Evolutionary conservation across 768 basidiomycete species (phyloP).

Genomic region (Rhizopogon roseolus): DNA sequence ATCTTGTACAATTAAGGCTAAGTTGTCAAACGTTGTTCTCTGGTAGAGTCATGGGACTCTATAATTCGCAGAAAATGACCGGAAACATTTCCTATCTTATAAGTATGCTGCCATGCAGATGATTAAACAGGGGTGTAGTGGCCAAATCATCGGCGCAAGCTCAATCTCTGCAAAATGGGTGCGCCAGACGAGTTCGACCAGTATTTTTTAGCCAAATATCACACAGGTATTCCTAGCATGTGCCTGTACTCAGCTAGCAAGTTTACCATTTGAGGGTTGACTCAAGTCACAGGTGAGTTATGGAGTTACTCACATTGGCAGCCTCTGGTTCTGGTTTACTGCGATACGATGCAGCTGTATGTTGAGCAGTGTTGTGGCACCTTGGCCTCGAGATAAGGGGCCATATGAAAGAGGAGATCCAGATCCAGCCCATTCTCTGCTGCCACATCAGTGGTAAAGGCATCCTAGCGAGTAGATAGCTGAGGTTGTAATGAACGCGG

Average conservation of each 20-base stretch:
- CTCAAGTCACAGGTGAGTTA: conserved; percentile 11
- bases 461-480: too few relatives aligned
- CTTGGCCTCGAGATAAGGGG: too few relatives aligned
- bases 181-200: background rate
- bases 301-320: background rate
- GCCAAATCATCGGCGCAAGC: conserved; percentile 8
- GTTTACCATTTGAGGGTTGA: conserved; percentile 24
- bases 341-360: too few relatives aligned
- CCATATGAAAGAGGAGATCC: too few relatives aligned
- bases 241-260: conserved; percentile 24
- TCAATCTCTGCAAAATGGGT: conserved; percentile 2
- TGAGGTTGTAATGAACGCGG: too few relatives aligned
- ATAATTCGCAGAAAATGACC: conserved; percentile 10
- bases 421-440: too few relatives aligned
- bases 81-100: conserved; percentile 19
- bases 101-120: conserved; percentile 17
- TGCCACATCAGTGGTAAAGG: too few relatives aligned
- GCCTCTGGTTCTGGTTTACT: too few relatives aligned
- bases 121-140: conserved; percentile 14
- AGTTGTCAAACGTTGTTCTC: background rate
- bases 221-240: conserved; percentile 1
- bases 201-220: background rate
- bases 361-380: too few relatives aligned
- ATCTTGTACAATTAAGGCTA: conserved; percentile 2
- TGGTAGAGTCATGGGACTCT: conserved; percentile 20